Evolutionary conservation across 2,329 filamentous ascomycete genomes (phyloP).

Genomic region (Fusarium falciforme): DNA sequence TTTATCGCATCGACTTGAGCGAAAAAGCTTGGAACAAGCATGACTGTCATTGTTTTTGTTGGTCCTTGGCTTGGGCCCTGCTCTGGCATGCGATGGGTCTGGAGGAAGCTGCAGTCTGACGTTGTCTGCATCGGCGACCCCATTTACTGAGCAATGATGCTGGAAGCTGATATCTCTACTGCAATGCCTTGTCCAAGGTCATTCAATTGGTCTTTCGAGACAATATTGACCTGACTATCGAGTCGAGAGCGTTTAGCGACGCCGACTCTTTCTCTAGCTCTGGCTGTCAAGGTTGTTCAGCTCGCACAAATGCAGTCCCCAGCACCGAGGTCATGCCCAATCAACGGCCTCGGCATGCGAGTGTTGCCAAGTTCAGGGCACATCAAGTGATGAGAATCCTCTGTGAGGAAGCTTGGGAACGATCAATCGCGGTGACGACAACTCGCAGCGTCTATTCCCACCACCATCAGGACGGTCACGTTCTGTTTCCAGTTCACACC

Average conservation of each 20-base stretch:
- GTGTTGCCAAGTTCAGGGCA: not conserved
- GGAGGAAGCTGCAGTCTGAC: not conserved
- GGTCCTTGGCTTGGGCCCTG: not conserved
- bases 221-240: not conserved
- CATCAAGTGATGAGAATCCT: conserved; percentile 26
- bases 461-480: conserved; percentile 19
- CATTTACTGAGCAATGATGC: not conserved
- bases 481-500: not conserved
- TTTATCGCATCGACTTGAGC: not conserved
- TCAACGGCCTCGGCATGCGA: not conserved
- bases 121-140: not conserved
- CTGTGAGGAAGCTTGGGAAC: conserved; percentile 8
- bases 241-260: not conserved
- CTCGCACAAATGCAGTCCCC: not conserved
- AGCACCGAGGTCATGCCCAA: not conserved
- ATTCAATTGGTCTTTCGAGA: not conserved
- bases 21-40: not conserved
- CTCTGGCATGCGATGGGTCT: not conserved
- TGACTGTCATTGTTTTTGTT: not conserved
- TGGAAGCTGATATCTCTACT: not conserved
- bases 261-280: not conserved
- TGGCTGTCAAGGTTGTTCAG: not conserved
- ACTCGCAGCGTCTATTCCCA: not conserved
- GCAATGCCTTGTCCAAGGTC: not conserved
- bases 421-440: conserved; percentile 3